Conservation (phyloP, 2,329 filamentous ascomycete genomes). For the Aspergillus sp. region DNA sequence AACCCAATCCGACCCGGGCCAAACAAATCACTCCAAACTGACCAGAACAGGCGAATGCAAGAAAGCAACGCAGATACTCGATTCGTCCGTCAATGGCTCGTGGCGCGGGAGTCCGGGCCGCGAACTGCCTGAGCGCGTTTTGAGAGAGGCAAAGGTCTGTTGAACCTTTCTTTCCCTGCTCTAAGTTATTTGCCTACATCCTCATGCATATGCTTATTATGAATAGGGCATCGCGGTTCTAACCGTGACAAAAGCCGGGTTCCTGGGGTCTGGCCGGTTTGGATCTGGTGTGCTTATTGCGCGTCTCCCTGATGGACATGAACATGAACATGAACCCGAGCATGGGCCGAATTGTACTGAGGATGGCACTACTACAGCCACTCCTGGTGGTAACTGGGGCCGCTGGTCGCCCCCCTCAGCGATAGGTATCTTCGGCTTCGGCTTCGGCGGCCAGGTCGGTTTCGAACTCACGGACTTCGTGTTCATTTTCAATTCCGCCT, state of each 20-base stretch:
- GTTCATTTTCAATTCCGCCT: conserved; percentile 89
- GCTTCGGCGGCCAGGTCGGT: conserved; percentile 47
- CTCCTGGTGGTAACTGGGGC: neutral
- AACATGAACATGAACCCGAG: conserved; percentile 21
- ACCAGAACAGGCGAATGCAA: conserved; percentile 78
- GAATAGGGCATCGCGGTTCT: conserved; percentile 47
- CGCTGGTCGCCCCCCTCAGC: conserved; percentile 49
- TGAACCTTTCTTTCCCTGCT: neutral
- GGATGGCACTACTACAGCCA: neutral
- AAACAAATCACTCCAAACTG: conserved; percentile 13
- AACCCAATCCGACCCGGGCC: neutral
- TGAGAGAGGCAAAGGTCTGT: conserved; percentile 80
- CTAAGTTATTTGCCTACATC: neutral
- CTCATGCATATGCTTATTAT: too few species aligned
- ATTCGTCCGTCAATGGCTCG: conserved; percentile 87
- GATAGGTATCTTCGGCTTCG: conserved; percentile 43
- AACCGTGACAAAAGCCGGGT: conserved; percentile 47
- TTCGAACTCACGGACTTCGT: conserved; percentile 67
- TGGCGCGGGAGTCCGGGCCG: conserved; percentile 93
- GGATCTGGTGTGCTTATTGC: conserved; percentile 49
- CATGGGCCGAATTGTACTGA: neutral
- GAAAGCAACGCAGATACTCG: conserved; percentile 90
- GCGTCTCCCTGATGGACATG: conserved; percentile 40
- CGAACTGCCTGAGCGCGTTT: conserved; percentile 82
- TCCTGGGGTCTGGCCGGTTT: conserved; percentile 46